phyloP scores from a whole-genome alignment of 305 asterid species.

The Fraxinus nigra region DNA sequence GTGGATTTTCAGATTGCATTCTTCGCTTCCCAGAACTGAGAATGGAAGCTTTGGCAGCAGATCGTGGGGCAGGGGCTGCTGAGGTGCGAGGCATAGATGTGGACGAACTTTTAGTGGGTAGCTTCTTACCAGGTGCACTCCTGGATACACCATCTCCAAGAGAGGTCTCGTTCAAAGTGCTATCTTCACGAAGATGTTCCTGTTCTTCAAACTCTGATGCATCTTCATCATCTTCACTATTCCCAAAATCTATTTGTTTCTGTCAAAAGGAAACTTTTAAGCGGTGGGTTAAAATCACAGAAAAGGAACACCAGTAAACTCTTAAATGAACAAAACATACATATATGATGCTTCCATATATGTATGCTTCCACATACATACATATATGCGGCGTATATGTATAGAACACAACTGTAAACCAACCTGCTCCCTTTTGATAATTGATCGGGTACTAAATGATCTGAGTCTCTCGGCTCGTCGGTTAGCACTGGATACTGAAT shows the following conservation, averaged over 20 bases:
- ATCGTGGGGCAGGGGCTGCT: constrained; percentile 50
- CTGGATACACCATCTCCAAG: constrained; percentile 46
- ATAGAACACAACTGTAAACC: constrained; percentile 35
- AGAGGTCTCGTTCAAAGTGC: constrained; percentile 36
- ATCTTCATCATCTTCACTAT: constrained; percentile 62
- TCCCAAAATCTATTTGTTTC: constrained; percentile 68
- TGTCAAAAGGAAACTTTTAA: constrained; percentile 55
- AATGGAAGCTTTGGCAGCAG: constrained; percentile 52
- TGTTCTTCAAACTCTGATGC: constrained; percentile 45
- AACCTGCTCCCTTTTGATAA: constrained; percentile 74
- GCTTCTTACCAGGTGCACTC: constrained; percentile 55
- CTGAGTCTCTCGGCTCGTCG: constrained; percentile 77
- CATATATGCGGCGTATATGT: constrained; percentile 20
- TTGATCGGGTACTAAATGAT: constrained; percentile 62
- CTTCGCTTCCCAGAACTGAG: constrained; percentile 56
- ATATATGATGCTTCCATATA: constrained; percentile 11
- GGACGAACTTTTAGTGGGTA: constrained; percentile 48
- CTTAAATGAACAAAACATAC: constrained; percentile 25
- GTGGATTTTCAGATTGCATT: constrained; percentile 73
- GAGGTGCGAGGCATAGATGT: constrained; percentile 61
- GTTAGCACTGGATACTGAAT: constrained; percentile 46
- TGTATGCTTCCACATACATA: not conserved
- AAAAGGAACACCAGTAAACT: constrained; percentile 32
- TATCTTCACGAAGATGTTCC: constrained; percentile 37
- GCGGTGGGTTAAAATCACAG: constrained; percentile 55